These are phyloP conservation scores for Tylopilus sp. DNA, from an alignment of 1,284 basidiomycete species.

Conservation along the genomic window DNA sequence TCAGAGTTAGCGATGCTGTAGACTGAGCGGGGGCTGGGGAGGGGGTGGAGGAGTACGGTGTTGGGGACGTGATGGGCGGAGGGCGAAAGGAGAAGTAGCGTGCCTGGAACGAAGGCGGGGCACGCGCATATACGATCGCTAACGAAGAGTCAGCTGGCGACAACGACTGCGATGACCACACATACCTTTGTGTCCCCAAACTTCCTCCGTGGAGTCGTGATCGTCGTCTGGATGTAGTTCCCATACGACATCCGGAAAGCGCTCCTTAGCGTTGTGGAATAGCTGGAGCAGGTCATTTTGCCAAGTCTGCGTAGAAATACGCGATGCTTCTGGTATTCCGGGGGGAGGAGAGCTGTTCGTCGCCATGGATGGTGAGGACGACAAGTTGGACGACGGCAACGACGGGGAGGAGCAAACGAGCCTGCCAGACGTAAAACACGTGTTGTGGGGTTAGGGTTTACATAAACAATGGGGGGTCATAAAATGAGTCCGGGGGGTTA, in stretches of 20 bases:
- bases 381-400: slow-evolving; percentile 7
- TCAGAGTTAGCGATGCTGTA: slow-evolving; percentile 53
- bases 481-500: not conserved
- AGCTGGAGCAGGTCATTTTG: slow-evolving; percentile 70
- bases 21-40: slow-evolving; percentile 54
- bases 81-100: slow-evolving; percentile 76
- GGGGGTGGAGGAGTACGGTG: slow-evolving; percentile 55
- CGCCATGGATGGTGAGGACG: slow-evolving; percentile 32
- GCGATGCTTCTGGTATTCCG: slow-evolving; percentile 55
- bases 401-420: slow-evolving; percentile 1
- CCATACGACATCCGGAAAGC: slow-evolving; percentile 94
- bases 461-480: slow-evolving; percentile 5
- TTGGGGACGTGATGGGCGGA: slow-evolving; percentile 48
- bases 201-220: slow-evolving; percentile 49
- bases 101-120: slow-evolving; percentile 80
- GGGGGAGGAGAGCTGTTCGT: slow-evolving; percentile 41
- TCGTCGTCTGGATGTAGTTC: slow-evolving; percentile 56
- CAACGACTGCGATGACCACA: slow-evolving; percentile 3
- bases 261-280: slow-evolving; percentile 73
- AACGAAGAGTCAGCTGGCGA: slow-evolving; percentile 12
- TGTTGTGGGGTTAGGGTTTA: slow-evolving; percentile 31
- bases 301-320: slow-evolving; percentile 64
- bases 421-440: slow-evolving; percentile 23
- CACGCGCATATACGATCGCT: slow-evolving; percentile 93
- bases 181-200: slow-evolving; percentile 89